A percentile compares a stretch with the other conserved stretches of the same genome.
phyloP scores from a whole-genome alignment of 768 basidiomycete genomes.

The Kwoniella pini region DNA sequence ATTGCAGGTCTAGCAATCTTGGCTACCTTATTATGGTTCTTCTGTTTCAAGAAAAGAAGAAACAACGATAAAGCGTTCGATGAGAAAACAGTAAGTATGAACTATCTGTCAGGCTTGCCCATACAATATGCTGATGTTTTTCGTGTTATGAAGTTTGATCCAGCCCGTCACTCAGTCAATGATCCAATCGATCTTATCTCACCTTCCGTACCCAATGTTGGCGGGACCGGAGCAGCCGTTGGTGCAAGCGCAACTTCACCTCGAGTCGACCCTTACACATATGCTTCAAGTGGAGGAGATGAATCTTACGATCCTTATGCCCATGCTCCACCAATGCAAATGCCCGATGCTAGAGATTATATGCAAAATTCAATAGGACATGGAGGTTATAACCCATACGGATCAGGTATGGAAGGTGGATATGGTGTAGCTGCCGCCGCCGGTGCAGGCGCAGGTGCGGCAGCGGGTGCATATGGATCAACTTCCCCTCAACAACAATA shows the following conservation, averaged over 20 bases:
- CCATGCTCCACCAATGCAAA: constrained; percentile 37
- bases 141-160: constrained; percentile 48
- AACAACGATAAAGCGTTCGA: constrained; percentile 44
- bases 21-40: constrained; percentile 42
- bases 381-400: constrained; percentile 26
- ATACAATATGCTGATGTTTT: neutral
- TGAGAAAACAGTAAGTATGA: constrained; percentile 45
- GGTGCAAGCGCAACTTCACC: constrained; percentile 16
- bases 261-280: constrained; percentile 48
- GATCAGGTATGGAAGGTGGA: constrained; percentile 33
- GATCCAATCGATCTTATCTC: constrained; percentile 47
- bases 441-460: constrained; percentile 30
- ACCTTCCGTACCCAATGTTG: constrained; percentile 39
- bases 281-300: constrained; percentile 12
- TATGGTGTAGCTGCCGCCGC: constrained; percentile 37
- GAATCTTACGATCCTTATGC: constrained; percentile 35
- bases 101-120: neutral
- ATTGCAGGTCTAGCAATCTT: constrained; percentile 40
- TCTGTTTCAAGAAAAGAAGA: constrained; percentile 32
- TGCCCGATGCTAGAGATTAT: constrained; percentile 45
- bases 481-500: constrained; percentile 4
- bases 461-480: constrained; percentile 27
- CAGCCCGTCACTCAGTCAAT: constrained; percentile 39
- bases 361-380: constrained; percentile 13
- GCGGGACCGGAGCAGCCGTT: constrained; percentile 16